Evolutionary conservation across 23 red algal species (phyloP), one percentile per base, ranked within the genome.

Genomic region (Agarophyton chilense): DNA sequence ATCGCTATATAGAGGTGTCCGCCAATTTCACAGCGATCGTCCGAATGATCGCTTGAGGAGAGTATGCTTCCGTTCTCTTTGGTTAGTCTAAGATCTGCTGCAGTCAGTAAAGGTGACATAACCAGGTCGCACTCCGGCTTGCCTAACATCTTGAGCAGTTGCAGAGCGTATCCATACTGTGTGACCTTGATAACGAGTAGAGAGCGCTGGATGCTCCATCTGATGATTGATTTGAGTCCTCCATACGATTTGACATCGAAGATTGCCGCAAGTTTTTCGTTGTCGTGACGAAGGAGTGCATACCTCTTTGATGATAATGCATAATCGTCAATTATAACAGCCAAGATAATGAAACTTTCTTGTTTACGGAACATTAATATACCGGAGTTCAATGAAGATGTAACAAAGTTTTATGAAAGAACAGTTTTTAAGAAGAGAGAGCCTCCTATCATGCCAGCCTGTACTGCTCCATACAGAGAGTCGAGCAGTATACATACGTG

Each of bases 221-320:
- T n/a, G n/a, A n/a, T n/a, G n/a, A n/a, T n/a, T n/a, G n/a, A 21
- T 38, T 31, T 71, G 10, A 86, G 60, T 50, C 0, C 0, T 16
- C 60, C 81, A 52, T 47, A 86, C 14, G 72, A 51, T 40, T 54
- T 1, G 17, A 71, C 62, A 32, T 86, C 81, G 58, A 86, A 73
- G 6, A 26, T 42, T 8, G 39, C 38, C 5, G 41, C n/a, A 35
- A 1, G 35, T 51, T 73, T 0, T 4, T 71, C 17, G 19, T 72
- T 86, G 21, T 71, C 0, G 0, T 52, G n/a, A n/a, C n/a, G n/a
- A n/a, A n/a, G n/a, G n/a, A n/a, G n/a, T n/a, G n/a, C n/a, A n/a
- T n/a, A n/a, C n/a, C n/a, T n/a, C n/a, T n/a, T n/a, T n/a, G n/a
- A 0, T 28, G 12, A 46, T 0, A 86, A 14, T 39, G 72, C 0